Base-by-base conservation (phyloP, 305 asterid genomes). In the Andrographis paniculata region DNA sequence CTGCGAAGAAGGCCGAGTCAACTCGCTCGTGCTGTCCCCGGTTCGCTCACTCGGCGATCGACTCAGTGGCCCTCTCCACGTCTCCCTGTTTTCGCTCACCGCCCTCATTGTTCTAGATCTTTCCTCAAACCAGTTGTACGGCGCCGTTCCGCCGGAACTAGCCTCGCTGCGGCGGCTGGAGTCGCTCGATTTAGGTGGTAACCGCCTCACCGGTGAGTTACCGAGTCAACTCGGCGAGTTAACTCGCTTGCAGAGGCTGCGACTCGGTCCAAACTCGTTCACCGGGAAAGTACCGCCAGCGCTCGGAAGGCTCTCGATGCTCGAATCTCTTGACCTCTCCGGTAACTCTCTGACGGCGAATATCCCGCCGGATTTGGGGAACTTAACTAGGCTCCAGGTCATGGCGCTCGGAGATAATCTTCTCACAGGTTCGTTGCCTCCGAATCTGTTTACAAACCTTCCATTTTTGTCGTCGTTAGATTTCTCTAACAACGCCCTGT, bases 401-500 rank as follows among this genome's bases (percentile, higher is more conserved):
- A 48, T 86, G 49, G 91, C 92, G 4, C 68, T 85, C 3, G 96
- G 95, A 1, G 78, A 46, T 61, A 86, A 89, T 55, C 48, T 71
- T 18, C 82, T 89, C 0, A 58, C 86, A 2, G 98, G 96, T 20
- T 15, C 78, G 19, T 55, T 89, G 52, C 70, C 80, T 17, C 48
- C 61, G 6, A 45, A 48, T 54, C 59, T 76, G 5, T 86, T 89
- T 36, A 0, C 63, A 7, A 66, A 67, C 37, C 82, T 89, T 42
- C 66, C 47, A 2, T 44, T 61, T 52, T 53, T 91, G 42, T 52
- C 73, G 14, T 65, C 79, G 1, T 63, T 91, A 0, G 99, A 91
- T 52, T 88, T 83, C 2, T 82, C 96, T 1, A 80, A 83, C 61
- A 86, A 91, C 69, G 52, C 95, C 5, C 71, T 91, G 9, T 74